Evolutionary conservation across 2,329 filamentous ascomycete species (phyloP), one percentile per base, ranked within the genome.

Genomic region (Nannizziopsis barbatae): DNA sequence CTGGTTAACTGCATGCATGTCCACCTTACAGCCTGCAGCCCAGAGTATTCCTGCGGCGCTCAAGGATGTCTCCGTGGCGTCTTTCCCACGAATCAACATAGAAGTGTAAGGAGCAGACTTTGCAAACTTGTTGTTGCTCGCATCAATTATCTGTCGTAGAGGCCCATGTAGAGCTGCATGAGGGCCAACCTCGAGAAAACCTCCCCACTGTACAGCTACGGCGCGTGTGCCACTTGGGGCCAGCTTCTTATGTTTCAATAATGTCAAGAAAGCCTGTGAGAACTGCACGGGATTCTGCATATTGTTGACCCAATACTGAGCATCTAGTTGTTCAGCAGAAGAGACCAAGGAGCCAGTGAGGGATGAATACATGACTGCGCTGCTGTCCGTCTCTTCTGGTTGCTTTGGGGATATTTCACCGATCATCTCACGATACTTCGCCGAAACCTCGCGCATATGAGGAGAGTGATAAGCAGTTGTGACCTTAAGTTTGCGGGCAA

Each of bases 261-360:
- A 22, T 3, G 20, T 38, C 14, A 10, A 11, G 6, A 65, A 31
- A 14, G 60, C 61, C 14, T 56, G 47, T 12, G 53, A 56, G 51
- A 69, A 71, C 1, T 60, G 54, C 2, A 71, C 66, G 8, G 65
- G 50, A 2, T 56, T 53, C 0, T 57, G 47, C 54, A 71, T 57
- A 50, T 70, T 71, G n/a, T 60, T 51, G 1, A 59, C 54, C 65
- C 66, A 70, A 52, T 70, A 69, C 5, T 45, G 20, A 1, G 54
- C 6, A 31, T 52, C 4, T 53, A 17, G 2, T 49, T 40, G 2
- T 9, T 42, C 7, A 27, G 3, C 22, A n/a, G n/a, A n/a, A n/a
- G n/a, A n/a, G 22, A 4, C 3, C 7, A 27, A 27, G 4, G 3
- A 4, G 3, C 22, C 22, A 27, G 22, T 27, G 4, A 27, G 4